phyloP scores from a whole-genome alignment of 2,329 filamentous ascomycete species.

The Cladosporium sp. region DNA sequence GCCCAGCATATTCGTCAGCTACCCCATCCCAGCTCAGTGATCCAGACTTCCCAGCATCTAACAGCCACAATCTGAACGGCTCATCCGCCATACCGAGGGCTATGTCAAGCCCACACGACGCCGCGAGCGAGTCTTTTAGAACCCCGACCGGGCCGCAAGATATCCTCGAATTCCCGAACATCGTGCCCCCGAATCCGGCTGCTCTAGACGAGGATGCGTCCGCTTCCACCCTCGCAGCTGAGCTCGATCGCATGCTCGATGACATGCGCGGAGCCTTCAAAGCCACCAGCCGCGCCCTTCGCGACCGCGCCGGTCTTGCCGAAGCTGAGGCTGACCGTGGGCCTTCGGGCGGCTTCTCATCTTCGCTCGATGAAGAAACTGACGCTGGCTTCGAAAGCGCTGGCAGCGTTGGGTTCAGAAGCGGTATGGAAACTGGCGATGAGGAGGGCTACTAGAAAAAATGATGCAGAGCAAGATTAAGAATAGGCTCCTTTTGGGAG shows the following conservation, averaged over 20 bases:
- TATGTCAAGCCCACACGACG: conserved; percentile 5
- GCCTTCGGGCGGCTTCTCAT: conserved; percentile 4
- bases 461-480: not conserved
- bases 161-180: conserved; percentile 25
- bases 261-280: conserved; percentile 19
- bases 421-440: conserved; percentile 15
- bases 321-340: conserved; percentile 17
- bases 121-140: conserved; percentile 15
- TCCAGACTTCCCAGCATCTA: conserved; percentile 14
- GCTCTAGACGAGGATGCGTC: conserved; percentile 29
- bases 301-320: conserved; percentile 2
- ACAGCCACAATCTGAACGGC: conserved; percentile 5
- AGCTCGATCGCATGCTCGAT: conserved; percentile 27
- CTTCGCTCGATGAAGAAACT: conserved; percentile 13
- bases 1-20: conserved; percentile 6
- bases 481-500: not conserved
- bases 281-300: conserved; percentile 11
- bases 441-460: conserved; percentile 15
- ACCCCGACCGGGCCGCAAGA: conserved; percentile 14
- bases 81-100: conserved; percentile 17
- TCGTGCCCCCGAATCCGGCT: conserved; percentile 26
- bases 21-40: conserved; percentile 17
- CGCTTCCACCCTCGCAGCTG: conserved; percentile 23
- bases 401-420: conserved; percentile 10
- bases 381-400: conserved; percentile 16